Conservation (phyloP, 768 basidiomycete species). For the Pleurotus tuoliensis region DNA sequence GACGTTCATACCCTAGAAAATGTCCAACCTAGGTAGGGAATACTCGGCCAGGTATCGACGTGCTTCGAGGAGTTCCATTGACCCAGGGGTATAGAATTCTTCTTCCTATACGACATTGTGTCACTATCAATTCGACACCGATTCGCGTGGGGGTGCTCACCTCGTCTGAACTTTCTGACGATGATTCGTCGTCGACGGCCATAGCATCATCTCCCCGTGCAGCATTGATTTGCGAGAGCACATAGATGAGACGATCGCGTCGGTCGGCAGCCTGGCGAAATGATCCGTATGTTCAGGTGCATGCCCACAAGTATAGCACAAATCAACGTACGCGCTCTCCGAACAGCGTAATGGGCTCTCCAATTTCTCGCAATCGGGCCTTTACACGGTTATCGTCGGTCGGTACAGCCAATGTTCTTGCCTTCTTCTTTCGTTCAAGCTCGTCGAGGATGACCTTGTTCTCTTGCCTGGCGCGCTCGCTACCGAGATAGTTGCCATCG, state of each 20-base stretch:
- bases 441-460: slow-evolving; percentile 90
- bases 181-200: slow-evolving; percentile 68
- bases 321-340: slow-evolving; percentile 84
- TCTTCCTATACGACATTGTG: slow-evolving; percentile 52
- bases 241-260: slow-evolving; percentile 91
- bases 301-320: background rate
- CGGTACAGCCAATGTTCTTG: slow-evolving; percentile 89
- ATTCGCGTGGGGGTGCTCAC: slow-evolving; percentile 27
- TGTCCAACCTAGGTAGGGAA: slow-evolving; percentile 91
- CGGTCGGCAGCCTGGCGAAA: slow-evolving; percentile 85
- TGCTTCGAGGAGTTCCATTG: slow-evolving; percentile 81
- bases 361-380: slow-evolving; percentile 84
- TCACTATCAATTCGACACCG: slow-evolving; percentile 4
- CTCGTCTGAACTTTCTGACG: slow-evolving; percentile 74
- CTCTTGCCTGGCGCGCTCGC: slow-evolving; percentile 72
- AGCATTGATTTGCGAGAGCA: slow-evolving; percentile 89
- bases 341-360: slow-evolving; percentile 95
- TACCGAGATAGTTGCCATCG: slow-evolving; percentile 71
- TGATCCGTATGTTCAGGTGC: slow-evolving; percentile 8
- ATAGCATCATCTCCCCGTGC: slow-evolving; percentile 80
- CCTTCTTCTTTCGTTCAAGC: slow-evolving; percentile 96
- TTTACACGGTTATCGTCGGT: slow-evolving; percentile 96
- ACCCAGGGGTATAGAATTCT: slow-evolving; percentile 94
- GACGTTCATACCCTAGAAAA: slow-evolving; percentile 47
- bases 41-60: slow-evolving; percentile 86